Conservation (phyloP, 1,284 basidiomycete species). For the Kalmanozyma brasiliensis region DNA sequence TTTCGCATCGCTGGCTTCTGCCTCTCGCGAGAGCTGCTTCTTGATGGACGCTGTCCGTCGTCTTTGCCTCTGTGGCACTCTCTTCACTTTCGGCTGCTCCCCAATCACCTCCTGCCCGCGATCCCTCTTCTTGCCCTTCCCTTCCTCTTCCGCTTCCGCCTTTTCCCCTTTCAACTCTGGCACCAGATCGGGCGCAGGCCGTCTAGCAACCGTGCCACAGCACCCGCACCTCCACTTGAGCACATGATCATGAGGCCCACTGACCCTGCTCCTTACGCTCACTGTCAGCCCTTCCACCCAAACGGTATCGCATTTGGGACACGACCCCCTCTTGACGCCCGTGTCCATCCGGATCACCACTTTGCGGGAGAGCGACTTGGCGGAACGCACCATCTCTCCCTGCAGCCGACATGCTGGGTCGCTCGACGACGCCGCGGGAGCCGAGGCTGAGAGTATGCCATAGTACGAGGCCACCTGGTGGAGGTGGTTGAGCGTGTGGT, state of each 20-base stretch:
- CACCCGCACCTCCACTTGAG: conserved; percentile 21
- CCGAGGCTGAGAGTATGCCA: conserved; percentile 11
- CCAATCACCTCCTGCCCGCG: too few species aligned
- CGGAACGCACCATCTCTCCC: conserved; percentile 19
- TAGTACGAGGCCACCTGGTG: conserved; percentile 39
- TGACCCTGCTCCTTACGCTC: conserved; percentile 13
- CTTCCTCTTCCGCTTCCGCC: neutral
- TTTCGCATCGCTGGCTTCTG: neutral
- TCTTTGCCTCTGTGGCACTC: conserved; percentile 26
- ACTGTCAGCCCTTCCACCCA: conserved; percentile 30
- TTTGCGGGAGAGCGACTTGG: conserved; percentile 28
- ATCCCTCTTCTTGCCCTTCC: too few species aligned
- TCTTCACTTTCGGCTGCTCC: neutral
- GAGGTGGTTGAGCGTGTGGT: conserved; percentile 46
- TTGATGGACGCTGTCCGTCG: conserved; percentile 20
- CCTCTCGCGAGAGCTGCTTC: conserved; percentile 2
- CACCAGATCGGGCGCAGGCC: conserved; percentile 32
- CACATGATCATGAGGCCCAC: conserved; percentile 39
- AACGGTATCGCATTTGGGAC: conserved; percentile 20
- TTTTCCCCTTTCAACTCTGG: neutral
- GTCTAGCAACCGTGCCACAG: conserved; percentile 15
- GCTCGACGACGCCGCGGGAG: neutral
- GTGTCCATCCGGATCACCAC: conserved; percentile 44
- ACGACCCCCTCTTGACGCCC: conserved; percentile 17
- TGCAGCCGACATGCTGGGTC: conserved; percentile 17